Base-by-base conservation (phyloP, 768 basidiomycete genomes). In the Phaeotremella fagi region DNA sequence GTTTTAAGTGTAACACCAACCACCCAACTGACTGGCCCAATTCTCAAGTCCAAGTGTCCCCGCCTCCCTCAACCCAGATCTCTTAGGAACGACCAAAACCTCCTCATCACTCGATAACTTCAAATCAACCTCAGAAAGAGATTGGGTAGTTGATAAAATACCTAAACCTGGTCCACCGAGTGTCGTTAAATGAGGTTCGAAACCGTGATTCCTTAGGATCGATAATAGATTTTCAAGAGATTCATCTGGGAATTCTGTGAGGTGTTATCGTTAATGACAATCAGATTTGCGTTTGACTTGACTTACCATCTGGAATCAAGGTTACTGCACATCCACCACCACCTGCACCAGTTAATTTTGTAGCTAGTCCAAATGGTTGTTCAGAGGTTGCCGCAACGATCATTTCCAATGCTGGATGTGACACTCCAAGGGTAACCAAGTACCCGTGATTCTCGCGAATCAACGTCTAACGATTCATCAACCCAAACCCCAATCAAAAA, bases 301-400 rank as follows among this genome's bases (percentile, higher is more conserved):
- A 76, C 85, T 60, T 62, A 92, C 94, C 82, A 76, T 97, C 91
- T 47, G 95, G 95, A 47, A 99, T 80, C 29, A 98, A 81, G 12
- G 92, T 94, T 26, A 98, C 90, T 3, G 91, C 85, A 69, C 95
- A 98, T n/a, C 95, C 95, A 23, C 95, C 95, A 35, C 95, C 95
- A 26, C 95, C 95, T 6, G 95, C 94, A 36, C 95, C 95, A 5
- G 95, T 99, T 52, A 99, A 77, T 78, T 64, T 69, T n/a, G 90
- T 91, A 64, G 83, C 83, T 44, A 98, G 78, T 9, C 77, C 76
- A 75, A 85, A 87, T 6, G 84, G 85, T 57, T 77, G 68, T 9
- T 80, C 78, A 9, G 77, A 74, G 0, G 90, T 88, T 60, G 80
- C 83, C n/a, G 79, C 75, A 50, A 84, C 82, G 61, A 97, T 90